phyloP scores from a whole-genome alignment of 208 protist species.

The Giardia muris region DNA sequence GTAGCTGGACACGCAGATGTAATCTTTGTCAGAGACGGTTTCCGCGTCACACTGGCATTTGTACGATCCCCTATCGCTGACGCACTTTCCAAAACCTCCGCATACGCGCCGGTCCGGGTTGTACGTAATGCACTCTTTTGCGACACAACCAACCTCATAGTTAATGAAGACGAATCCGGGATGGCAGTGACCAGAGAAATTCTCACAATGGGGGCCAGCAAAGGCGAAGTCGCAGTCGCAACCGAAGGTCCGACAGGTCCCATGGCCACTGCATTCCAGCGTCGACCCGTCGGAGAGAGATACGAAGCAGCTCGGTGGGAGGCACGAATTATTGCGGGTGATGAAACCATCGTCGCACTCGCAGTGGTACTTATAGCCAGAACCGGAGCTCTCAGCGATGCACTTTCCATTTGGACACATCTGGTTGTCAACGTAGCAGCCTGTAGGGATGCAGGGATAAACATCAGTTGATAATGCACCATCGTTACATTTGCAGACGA shows the following conservation, averaged over 20 bases:
- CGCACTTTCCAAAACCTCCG: not conserved
- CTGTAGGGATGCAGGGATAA: not conserved
- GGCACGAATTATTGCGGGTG: not conserved
- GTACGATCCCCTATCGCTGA: not conserved
- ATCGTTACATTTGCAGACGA: not conserved
- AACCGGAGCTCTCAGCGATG: no score
- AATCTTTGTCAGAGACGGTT: not conserved
- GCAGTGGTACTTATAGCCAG: no score
- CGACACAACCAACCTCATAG: not conserved
- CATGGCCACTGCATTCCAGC: constrained; percentile 9
- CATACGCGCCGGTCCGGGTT: not conserved
- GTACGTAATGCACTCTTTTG: not conserved
- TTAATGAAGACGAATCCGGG: not conserved
- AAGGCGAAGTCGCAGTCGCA: not conserved
- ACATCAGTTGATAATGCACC: not conserved
- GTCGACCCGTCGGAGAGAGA: no score
- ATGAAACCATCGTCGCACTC: not conserved
- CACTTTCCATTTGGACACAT: not conserved
- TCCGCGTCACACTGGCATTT: not conserved
- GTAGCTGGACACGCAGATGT: not conserved
- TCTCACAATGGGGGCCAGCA: not conserved
- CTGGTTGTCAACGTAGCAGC: not conserved
- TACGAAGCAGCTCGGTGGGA: no score
- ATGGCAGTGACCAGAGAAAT: not conserved
- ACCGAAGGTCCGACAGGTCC: not conserved